A percentile compares a stretch with the other conserved stretches of the same genome.
phyloP scores from a whole-genome alignment of 139 green algal species.

The Closterium sp. region DNA sequence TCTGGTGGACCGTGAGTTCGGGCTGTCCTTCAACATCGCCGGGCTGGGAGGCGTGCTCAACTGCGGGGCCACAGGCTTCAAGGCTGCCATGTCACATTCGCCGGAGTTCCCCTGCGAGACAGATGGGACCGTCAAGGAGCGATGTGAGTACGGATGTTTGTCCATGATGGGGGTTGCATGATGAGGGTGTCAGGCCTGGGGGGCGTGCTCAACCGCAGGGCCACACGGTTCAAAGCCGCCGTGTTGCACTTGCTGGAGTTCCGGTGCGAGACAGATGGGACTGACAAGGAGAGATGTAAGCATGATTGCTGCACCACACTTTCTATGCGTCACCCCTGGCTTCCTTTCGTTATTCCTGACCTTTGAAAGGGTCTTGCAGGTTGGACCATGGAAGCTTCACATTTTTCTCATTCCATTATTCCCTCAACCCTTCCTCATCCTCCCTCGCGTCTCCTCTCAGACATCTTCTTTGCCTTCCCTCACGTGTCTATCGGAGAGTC shows the following conservation, averaged over 20 bases:
- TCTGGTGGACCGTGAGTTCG: not conserved
- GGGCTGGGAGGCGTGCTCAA: slow-evolving; percentile 9
- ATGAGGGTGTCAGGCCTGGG: too few species aligned
- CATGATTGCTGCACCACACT: too few species aligned
- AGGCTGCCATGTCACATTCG: slow-evolving; percentile 4
- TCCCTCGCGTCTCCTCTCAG: not conserved
- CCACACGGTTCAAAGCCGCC: too few species aligned
- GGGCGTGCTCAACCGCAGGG: too few species aligned
- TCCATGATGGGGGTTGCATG: too few species aligned
- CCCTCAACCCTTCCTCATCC: not conserved
- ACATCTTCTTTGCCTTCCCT: slow-evolving; percentile 89
- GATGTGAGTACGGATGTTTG: not conserved
- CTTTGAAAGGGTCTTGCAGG: too few species aligned
- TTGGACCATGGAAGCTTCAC: too few species aligned
- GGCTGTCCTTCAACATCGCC: slow-evolving; percentile 11
- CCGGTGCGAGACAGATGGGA: too few species aligned
- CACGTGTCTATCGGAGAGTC: slow-evolving; percentile 78
- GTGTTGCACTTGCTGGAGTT: too few species aligned
- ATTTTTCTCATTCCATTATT: not conserved
- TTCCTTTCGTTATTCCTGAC: too few species aligned
- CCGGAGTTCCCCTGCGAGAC: not conserved
- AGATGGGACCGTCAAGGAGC: not conserved
- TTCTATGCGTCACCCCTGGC: too few species aligned
- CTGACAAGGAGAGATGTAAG: too few species aligned
- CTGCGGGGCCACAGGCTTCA: slow-evolving; percentile 3